Conservation (phyloP, 2,329 filamentous ascomycete genomes). For the Apiospora arundinis region DNA sequence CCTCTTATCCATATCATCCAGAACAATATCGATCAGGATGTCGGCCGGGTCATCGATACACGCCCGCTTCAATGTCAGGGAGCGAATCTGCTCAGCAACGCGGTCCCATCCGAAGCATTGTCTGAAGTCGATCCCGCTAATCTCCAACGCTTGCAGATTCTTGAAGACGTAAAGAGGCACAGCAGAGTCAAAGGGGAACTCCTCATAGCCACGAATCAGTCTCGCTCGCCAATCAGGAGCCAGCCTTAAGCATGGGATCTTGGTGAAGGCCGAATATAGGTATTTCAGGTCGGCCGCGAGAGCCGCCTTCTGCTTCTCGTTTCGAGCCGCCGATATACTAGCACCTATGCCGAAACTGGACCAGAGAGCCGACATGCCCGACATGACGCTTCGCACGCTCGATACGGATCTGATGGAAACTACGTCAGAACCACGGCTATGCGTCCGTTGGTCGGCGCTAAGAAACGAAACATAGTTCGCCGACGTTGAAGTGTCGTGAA, state of each 20-base stretch:
- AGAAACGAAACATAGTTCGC: conserved; percentile 97
- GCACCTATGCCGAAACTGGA: conserved; percentile 83
- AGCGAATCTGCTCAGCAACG: conserved; percentile 88
- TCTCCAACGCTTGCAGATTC: conserved; percentile 91
- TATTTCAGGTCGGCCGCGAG: conserved; percentile 91
- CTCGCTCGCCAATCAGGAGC: conserved; percentile 92
- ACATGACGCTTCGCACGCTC: conserved; percentile 96
- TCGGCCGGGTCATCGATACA: conserved; percentile 89
- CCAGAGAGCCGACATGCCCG: conserved; percentile 93
- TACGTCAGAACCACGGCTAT: conserved; percentile 79
- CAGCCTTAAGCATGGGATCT: conserved; percentile 89
- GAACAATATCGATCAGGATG: conserved; percentile 87
- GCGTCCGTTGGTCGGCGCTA: conserved; percentile 80
- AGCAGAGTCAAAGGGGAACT: conserved; percentile 97
- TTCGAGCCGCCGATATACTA: conserved; percentile 79
- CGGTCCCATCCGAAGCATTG: conserved; percentile 98
- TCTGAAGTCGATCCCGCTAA: conserved; percentile 93
- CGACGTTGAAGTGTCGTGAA: conserved; percentile 85
- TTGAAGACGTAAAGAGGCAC: conserved; percentile 98
- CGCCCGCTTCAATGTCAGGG: conserved; percentile 85
- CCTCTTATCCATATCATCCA: conserved; percentile 95
- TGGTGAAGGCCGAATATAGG: conserved; percentile 97
- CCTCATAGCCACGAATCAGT: conserved; percentile 91
- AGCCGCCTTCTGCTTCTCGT: conserved; percentile 87
- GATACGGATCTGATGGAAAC: conserved; percentile 95